These are phyloP conservation scores for Quercus mongolica DNA, from an alignment of 306 rosid species.

Conservation along the genomic window DNA sequence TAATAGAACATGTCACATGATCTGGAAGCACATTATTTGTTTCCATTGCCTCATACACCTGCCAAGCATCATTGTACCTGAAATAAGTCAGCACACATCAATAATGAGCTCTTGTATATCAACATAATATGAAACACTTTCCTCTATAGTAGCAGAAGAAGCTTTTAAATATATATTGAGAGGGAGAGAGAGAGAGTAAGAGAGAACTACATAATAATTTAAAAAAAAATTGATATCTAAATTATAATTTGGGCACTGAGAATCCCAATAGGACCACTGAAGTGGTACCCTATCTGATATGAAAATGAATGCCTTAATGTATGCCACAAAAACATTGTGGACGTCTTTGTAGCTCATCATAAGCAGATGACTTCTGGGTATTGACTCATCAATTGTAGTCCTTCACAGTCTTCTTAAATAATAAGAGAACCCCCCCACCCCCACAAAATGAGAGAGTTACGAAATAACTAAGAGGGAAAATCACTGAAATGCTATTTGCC, in stretches of 20 bases:
- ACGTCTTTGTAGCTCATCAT: neutral
- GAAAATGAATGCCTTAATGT: neutral
- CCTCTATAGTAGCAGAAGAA: neutral
- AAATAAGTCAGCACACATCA: slow-evolving; percentile 15
- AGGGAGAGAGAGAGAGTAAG: neutral
- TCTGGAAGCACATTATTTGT: slow-evolving; percentile 58
- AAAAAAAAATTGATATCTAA: neutral
- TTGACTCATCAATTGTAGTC: neutral
- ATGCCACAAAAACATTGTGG: neutral
- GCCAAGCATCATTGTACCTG: slow-evolving; percentile 81
- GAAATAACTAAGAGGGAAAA: no score
- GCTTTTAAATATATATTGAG: neutral
- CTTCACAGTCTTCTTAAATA: neutral
- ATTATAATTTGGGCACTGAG: no score
- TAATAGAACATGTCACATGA: slow-evolving; percentile 80
- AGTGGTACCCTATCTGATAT: neutral
- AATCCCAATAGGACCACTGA: no score
- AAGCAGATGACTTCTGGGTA: neutral
- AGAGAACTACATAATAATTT: neutral
- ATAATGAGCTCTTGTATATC: slow-evolving; percentile 10
- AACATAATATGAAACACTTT: neutral
- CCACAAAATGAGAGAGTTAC: neutral
- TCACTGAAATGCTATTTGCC: no score
- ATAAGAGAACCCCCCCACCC: neutral
- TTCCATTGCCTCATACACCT: slow-evolving; percentile 73